These are phyloP conservation scores for Tuctoria greenei DNA, from an alignment of 176 grass and related monocot genomes.

Conservation along the genomic window DNA sequence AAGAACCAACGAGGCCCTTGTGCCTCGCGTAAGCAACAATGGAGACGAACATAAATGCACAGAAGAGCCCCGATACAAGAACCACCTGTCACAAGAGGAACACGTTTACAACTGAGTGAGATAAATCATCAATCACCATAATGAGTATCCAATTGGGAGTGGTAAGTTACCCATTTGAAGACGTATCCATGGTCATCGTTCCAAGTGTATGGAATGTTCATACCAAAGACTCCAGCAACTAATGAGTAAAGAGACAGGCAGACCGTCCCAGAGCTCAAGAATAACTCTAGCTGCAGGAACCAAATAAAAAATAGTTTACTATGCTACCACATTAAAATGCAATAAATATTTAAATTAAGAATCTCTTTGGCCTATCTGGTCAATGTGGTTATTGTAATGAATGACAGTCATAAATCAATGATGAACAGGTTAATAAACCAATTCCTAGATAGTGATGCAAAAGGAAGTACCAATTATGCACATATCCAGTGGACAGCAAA, in stretches of 20 bases:
- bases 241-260: conserved; percentile 83
- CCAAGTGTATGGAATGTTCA: conserved; percentile 99
- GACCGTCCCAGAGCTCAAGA: conserved; percentile 92
- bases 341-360: conserved; percentile 12
- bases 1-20: conserved; percentile 98
- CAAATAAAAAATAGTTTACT: not conserved
- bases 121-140: not conserved
- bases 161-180: conserved; percentile 79
- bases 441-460: not conserved
- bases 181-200: conserved; percentile 69
- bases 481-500: not conserved
- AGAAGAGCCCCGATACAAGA: conserved; percentile 62
- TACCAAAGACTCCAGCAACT: conserved; percentile 90
- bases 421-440: not conserved
- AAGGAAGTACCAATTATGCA: not conserved
- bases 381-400: not conserved
- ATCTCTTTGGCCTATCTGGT: not conserved
- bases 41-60: conserved; percentile 55
- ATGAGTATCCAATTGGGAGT: not conserved
- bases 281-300: conserved; percentile 74
- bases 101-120: conserved; percentile 21
- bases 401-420: not conserved
- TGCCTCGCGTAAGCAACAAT: conserved; percentile 94
- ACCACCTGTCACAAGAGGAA: conserved; percentile 59
- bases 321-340: not conserved